Conservation (phyloP, 2,329 filamentous ascomycete species). For the Phialocephala sp. region DNA sequence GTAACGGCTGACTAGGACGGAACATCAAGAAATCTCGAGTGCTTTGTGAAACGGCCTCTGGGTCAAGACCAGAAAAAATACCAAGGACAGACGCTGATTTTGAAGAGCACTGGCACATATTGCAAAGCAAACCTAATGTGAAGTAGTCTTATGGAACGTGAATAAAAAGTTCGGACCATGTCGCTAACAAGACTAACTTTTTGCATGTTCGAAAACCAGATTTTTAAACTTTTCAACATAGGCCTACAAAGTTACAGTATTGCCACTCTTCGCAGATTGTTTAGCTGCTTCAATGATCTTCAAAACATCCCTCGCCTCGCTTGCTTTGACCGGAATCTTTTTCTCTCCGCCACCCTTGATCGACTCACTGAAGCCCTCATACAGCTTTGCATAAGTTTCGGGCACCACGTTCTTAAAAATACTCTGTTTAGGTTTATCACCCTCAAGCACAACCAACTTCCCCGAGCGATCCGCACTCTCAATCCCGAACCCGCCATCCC, state of each 20-base stretch:
- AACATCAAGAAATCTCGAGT: too few species aligned
- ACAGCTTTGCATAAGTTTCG: conserved; percentile 72
- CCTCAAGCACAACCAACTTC: conserved; percentile 60
- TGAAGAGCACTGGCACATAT: too few species aligned
- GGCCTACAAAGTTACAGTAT: conserved; percentile 38
- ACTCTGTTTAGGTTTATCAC: conserved; percentile 55
- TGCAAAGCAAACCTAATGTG: too few species aligned
- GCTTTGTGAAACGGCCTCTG: too few species aligned
- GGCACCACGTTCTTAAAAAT: conserved; percentile 65
- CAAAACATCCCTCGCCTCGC: conserved; percentile 59
- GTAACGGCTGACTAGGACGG: too few species aligned
- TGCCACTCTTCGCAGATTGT: conserved; percentile 57
- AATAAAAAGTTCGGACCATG: too few species aligned
- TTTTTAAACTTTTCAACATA: background rate
- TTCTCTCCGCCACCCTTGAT: conserved; percentile 53
- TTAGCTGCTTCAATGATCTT: conserved; percentile 60
- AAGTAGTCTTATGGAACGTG: too few species aligned
- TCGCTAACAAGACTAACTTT: too few species aligned
- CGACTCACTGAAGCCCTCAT: conserved; percentile 59
- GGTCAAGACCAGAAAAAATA: too few species aligned
- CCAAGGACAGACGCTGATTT: too few species aligned
- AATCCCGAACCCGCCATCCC: conserved; percentile 67
- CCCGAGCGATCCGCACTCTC: conserved; percentile 66
- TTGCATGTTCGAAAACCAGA: too few species aligned
- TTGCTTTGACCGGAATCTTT: conserved; percentile 58